phyloP scores from a whole-genome alignment of 768 basidiomycete genomes.

The Boletus fagicola region DNA sequence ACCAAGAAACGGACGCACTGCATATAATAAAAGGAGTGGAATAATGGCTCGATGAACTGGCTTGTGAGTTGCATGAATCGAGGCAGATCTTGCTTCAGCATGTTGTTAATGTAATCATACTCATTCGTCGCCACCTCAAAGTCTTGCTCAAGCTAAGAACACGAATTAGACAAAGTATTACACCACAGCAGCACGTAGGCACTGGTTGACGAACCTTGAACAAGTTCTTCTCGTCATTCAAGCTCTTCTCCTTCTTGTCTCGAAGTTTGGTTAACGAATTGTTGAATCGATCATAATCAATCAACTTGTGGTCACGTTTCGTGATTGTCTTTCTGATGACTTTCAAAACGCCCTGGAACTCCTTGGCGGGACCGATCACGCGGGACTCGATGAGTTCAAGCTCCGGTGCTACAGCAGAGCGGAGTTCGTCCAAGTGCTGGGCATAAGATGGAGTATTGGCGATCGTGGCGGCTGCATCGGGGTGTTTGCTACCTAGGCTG shows the following conservation, averaged over 20 bases:
- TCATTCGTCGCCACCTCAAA: conserved; percentile 90
- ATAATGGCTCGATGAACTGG: conserved; percentile 94
- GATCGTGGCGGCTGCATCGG: conserved; percentile 74
- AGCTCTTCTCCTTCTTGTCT: conserved; percentile 97
- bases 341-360: conserved; percentile 84
- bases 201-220: conserved; percentile 67
- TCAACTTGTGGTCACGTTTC: conserved; percentile 96
- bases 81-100: conserved; percentile 89
- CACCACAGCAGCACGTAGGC: background rate
- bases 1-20: conserved; percentile 59
- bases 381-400: conserved; percentile 91
- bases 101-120: conserved; percentile 89
- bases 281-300: conserved; percentile 95
- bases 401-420: conserved; percentile 77
- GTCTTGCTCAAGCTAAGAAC: conserved; percentile 83
- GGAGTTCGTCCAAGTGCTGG: conserved; percentile 77
- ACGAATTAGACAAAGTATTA: background rate
- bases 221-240: conserved; percentile 94
- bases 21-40: conserved; percentile 99
- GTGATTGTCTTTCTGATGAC: conserved; percentile 89
- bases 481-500: conserved; percentile 74
- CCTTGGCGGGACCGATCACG: conserved; percentile 83
- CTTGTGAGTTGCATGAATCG: conserved; percentile 87
- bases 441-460: conserved; percentile 73
- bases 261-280: conserved; percentile 92